Conservation (phyloP, 345 rosid species). For the Geranium brycei region DNA sequence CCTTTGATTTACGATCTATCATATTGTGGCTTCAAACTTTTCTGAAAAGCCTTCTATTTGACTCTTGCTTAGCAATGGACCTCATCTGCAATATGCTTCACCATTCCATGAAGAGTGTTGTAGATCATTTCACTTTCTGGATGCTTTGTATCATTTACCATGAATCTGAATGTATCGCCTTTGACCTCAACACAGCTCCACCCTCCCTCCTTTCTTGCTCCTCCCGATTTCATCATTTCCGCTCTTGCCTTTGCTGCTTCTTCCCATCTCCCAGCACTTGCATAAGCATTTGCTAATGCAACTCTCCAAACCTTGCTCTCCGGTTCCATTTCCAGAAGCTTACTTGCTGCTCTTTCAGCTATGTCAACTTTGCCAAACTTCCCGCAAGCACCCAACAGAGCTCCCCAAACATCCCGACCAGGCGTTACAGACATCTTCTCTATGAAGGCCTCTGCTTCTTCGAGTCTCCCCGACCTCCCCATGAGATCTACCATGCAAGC, state of each 20-base stretch:
- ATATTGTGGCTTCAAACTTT: too few species aligned
- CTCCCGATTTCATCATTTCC: slow-evolving; percentile 8
- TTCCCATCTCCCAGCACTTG: slow-evolving; percentile 20
- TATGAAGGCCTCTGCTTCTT: slow-evolving; percentile 37
- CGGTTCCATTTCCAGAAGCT: slow-evolving; percentile 15
- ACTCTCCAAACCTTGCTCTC: slow-evolving; percentile 20
- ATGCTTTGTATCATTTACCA: slow-evolving; percentile 23
- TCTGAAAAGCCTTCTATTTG: too few species aligned
- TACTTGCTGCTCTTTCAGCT: slow-evolving; percentile 15
- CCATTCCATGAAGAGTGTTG: slow-evolving; percentile 3
- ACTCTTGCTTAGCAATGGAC: too few species aligned
- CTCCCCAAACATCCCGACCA: slow-evolving; percentile 8
- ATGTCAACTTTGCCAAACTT: slow-evolving; percentile 1
- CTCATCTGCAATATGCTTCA: slow-evolving; percentile 8
- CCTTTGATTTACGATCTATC: too few species aligned
- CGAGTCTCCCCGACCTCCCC: slow-evolving; percentile 58
- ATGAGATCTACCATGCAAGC: slow-evolving; percentile 77
- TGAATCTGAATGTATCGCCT: slow-evolving; percentile 14
- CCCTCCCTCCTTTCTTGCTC: slow-evolving; percentile 16
- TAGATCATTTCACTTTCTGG: slow-evolving; percentile 18
- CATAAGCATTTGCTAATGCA: slow-evolving; percentile 21
- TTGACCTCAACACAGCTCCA: slow-evolving; percentile 24
- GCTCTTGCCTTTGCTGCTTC: slow-evolving; percentile 15
- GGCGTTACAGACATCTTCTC: slow-evolving; percentile 14
- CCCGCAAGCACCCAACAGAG: slow-evolving; percentile 22